Conservation (phyloP, 257 asterid genomes). For the Penstemon eatonii region DNA sequence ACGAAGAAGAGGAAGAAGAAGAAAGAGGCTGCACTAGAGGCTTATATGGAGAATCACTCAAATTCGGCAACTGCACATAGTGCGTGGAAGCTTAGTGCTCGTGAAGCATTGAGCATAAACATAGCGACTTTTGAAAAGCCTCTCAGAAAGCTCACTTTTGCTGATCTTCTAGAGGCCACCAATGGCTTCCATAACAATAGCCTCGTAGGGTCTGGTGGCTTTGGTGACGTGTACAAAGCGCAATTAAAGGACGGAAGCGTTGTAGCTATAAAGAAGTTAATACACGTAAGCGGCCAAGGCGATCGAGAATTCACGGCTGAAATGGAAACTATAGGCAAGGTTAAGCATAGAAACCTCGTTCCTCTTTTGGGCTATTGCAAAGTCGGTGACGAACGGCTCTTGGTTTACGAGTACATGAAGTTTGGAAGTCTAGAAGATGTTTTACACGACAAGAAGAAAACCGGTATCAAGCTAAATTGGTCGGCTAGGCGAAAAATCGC, state of each 20-base stretch:
- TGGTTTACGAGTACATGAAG: slow-evolving; percentile 95
- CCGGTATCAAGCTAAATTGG: slow-evolving; percentile 76
- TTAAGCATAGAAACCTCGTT: slow-evolving; percentile 85
- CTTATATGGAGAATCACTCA: slow-evolving; percentile 70
- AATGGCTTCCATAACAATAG: slow-evolving; percentile 71
- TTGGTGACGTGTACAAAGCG: slow-evolving; percentile 92
- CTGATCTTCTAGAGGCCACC: slow-evolving; percentile 89
- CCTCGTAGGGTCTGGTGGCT: slow-evolving; percentile 90
- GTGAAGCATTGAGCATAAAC: slow-evolving; percentile 75
- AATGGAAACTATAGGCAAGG: slow-evolving; percentile 95
- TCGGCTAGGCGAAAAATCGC: slow-evolving; percentile 74
- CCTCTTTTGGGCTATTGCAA: slow-evolving; percentile 85
- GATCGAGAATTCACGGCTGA: slow-evolving; percentile 92
- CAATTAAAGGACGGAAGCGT: slow-evolving; percentile 77
- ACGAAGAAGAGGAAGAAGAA: slow-evolving; percentile 71
- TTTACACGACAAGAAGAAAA: slow-evolving; percentile 60
- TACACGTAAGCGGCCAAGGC: slow-evolving; percentile 85
- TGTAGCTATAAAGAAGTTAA: slow-evolving; percentile 87
- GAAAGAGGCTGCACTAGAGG: slow-evolving; percentile 78
- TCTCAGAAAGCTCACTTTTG: slow-evolving; percentile 77
- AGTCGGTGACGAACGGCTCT: slow-evolving; percentile 80
- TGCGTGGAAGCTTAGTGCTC: slow-evolving; percentile 70
- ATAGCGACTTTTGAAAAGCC: slow-evolving; percentile 86
- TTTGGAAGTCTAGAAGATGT: slow-evolving; percentile 88
- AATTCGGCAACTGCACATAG: slow-evolving; percentile 62